phyloP scores from a whole-genome alignment of 2,329 filamentous ascomycete species.

The Cryphonectria naterciae region DNA sequence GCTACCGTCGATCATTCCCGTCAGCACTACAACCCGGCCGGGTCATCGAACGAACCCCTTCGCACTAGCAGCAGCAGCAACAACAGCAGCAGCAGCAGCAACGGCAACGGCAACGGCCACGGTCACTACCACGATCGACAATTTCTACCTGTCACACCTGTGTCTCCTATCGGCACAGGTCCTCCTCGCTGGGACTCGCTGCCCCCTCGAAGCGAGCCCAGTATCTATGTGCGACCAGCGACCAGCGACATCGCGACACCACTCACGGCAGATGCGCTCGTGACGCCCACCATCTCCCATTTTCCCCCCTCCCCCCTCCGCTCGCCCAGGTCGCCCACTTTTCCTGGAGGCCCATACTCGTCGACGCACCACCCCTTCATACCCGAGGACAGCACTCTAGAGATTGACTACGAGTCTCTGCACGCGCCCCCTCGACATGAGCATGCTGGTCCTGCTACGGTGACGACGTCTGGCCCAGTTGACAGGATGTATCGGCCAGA shows the following conservation, averaged over 20 bases:
- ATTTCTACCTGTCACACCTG: constrained; percentile 27
- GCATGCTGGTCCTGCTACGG: constrained; percentile 25
- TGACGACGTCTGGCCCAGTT: constrained; percentile 28
- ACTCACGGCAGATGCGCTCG: constrained; percentile 13
- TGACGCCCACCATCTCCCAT: constrained; percentile 22
- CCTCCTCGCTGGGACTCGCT: constrained; percentile 27
- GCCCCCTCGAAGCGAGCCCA: constrained; percentile 10
- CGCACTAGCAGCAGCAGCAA: constrained; percentile 22
- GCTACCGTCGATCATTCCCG: constrained; percentile 1
- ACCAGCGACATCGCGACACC: constrained; percentile 7
- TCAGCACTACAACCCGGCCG: constrained; percentile 3
- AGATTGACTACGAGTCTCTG: constrained; percentile 27
- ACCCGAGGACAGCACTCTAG: constrained; percentile 32
- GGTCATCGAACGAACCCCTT: constrained; percentile 11
- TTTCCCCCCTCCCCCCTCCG: constrained; percentile 30
- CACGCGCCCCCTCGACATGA: constrained; percentile 31
- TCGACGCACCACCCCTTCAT: constrained; percentile 36
- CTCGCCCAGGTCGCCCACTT: constrained; percentile 34
- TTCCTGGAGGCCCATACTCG: constrained; percentile 39
- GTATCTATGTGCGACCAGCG: constrained; percentile 10
- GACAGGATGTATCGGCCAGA: constrained; percentile 38
- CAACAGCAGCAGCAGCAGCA: too few relatives aligned
- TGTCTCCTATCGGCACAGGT: constrained; percentile 19
- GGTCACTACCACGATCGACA: constrained; percentile 23
- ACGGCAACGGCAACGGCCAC: not conserved